Conservation (phyloP, 192 early-diverging fungal genomes). For the Phycomyces blakesleeanus region DNA sequence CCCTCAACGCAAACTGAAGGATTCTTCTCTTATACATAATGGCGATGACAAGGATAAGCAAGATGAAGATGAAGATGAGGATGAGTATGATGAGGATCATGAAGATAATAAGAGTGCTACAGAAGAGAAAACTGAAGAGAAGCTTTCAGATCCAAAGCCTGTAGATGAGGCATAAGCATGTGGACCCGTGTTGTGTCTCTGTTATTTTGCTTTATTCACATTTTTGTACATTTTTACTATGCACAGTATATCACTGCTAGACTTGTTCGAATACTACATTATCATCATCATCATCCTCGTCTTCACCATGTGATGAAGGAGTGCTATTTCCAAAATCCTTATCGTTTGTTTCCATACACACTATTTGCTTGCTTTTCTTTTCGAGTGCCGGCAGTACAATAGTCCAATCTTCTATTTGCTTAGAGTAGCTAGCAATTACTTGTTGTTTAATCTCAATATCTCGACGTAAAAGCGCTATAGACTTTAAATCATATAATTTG, state of each 20-base stretch:
- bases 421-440: constrained; percentile 15
- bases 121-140: background rate
- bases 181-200: too few relatives aligned
- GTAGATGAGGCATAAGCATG: background rate
- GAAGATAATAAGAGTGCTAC: background rate
- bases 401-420: constrained; percentile 18
- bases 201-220: background rate
- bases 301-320: background rate
- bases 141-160: background rate
- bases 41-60: background rate
- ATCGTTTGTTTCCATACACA: background rate
- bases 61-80: background rate
- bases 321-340: background rate
- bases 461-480: constrained; percentile 9
- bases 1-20: constrained; percentile 80
- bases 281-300: constrained; percentile 23
- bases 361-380: constrained; percentile 3
- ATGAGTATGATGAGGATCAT: background rate
- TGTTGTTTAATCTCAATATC: constrained; percentile 24
- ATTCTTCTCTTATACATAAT: constrained; percentile 19
- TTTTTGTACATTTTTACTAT: background rate
- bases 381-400: constrained; percentile 8
- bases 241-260: background rate
- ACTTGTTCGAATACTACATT: constrained; percentile 27
- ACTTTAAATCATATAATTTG: background rate